Conservation (phyloP, 176 grass and related monocot species). For the Otatea glauca region DNA sequence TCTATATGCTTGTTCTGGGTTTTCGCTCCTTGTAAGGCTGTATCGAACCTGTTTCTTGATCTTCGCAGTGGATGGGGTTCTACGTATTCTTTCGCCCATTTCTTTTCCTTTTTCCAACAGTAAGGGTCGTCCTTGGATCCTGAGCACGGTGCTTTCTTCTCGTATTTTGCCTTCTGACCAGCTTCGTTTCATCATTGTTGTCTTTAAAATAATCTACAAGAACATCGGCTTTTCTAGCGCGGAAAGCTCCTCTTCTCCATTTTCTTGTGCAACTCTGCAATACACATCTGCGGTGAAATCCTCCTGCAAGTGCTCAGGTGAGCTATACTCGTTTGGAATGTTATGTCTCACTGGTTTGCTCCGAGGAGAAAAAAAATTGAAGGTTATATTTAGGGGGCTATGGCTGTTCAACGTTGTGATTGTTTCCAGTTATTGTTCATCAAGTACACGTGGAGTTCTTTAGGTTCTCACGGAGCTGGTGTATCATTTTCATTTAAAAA, state of each 20-base stretch:
- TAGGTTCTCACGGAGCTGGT: neutral
- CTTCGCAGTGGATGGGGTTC: neutral
- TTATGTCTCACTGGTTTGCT: neutral
- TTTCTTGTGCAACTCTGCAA: neutral
- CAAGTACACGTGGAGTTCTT: constrained; percentile 17
- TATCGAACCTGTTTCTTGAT: constrained; percentile 20
- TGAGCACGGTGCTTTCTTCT: constrained; percentile 21
- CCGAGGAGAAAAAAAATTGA: neutral
- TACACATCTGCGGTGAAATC: neutral
- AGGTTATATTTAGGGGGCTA: neutral
- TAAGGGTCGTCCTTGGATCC: constrained; percentile 43
- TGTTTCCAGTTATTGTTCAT: neutral
- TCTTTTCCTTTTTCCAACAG: constrained; percentile 41
- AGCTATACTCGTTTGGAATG: neutral
- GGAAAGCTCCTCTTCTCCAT: constrained; percentile 16
- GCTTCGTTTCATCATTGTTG: constrained; percentile 36
- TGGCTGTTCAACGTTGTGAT: neutral
- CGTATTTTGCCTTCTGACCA: constrained; percentile 29
- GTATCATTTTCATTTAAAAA: constrained; percentile 2
- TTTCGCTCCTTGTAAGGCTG: constrained; percentile 15
- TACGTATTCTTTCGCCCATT: constrained; percentile 12
- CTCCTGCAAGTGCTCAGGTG: neutral
- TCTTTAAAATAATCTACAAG: neutral
- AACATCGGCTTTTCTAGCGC: neutral
- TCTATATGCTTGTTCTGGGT: neutral